These are phyloP conservation scores for Globisporangium uncinulatum DNA, from an alignment of 352 stramenopile species.

Conservation along the genomic window DNA sequence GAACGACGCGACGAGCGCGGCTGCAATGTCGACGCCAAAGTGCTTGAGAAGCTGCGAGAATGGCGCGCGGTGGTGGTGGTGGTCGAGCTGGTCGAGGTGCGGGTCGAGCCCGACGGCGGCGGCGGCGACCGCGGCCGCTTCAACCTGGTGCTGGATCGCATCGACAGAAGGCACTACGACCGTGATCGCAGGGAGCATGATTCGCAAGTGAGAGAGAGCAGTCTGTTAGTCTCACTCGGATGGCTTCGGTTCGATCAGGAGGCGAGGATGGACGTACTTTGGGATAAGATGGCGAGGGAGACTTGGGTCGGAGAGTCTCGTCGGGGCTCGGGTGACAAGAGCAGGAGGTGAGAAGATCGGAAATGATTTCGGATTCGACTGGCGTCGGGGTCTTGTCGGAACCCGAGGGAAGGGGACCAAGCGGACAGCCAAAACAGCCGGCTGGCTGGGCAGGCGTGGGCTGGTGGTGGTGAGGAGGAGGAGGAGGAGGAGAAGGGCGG, in stretches of 20 bases:
- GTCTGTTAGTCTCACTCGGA: no score
- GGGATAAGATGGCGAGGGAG: background rate
- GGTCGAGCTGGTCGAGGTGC: slow-evolving; percentile 8
- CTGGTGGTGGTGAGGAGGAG: no score
- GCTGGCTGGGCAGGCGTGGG: no score
- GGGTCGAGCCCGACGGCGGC: background rate
- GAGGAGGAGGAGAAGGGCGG: no score
- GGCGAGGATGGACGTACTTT: background rate
- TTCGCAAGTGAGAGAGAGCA: slow-evolving; percentile 8
- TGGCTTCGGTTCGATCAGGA: background rate
- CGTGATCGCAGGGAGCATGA: slow-evolving; percentile 18
- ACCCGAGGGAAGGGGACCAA: no score
- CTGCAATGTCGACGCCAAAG: slow-evolving; percentile 34
- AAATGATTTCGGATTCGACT: no score
- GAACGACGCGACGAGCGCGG: slow-evolving; percentile 54
- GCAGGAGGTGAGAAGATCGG: background rate
- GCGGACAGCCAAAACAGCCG: no score
- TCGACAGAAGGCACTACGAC: slow-evolving; percentile 9
- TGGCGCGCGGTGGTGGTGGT: slow-evolving; percentile 9
- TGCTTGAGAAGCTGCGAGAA: slow-evolving; percentile 29
- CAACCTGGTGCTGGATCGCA: slow-evolving; percentile 18
- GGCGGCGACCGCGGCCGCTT: slow-evolving; percentile 11
- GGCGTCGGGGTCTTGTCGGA: no score
- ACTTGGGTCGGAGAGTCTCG: background rate
- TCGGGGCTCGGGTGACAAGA: background rate